Base-by-base conservation (phyloP, 371 early-diverging fungal species). In the Vairimorpha ceranae region DNA sequence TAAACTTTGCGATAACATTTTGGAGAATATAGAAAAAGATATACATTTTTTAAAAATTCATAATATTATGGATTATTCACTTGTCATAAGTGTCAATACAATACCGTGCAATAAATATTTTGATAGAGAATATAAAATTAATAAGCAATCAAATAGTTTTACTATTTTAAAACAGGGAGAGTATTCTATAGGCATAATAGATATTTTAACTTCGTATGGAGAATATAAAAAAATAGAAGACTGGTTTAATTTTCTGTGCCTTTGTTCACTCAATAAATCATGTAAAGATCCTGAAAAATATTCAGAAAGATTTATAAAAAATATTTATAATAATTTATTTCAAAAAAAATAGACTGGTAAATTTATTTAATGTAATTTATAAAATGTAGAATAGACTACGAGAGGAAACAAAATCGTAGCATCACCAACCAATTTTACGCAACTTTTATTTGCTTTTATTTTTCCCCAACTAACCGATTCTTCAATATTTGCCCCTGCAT, bases 401-500 rank as follows among this genome's bases (percentile, higher is more conserved):
- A 84, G 58, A 21, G 84, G 84, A 60, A 97, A 96, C 0, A 93
- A 89, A 23, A 97, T 80, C 0, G 94, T 90, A 0, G 97, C 96
- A 75, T 99, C 99, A 0, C 92, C 89, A 81, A 91, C 91, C 0
- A 94, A 88, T 83, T 99, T 99, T 69, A 94, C 90, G 4, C 90
- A 87, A 70, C 87, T 86, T n/a, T 89, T 92, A 67, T 88, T 86
- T 67, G 88, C 83, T 54, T 88, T 86, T 72, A 99, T 94, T 85
- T 99, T 99, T 41, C 99, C 99, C 99, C 99, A 99, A 19, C 92
- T 92, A 33, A 95, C 89, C 8, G 98, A 96, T 80, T 99, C 99
- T 70, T 96, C 95, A 2, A 98, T 92, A 36, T 90, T 86, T 2
- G 98, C 99, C 8, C 99, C 99, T 15, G 97, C 92, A 86, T 99